Percentiles rank a stretch among this genome's conserved stretches.
Evolutionary conservation across 2,329 filamentous ascomycete species (phyloP).

Genomic region (Monosporascus ibericus): DNA sequence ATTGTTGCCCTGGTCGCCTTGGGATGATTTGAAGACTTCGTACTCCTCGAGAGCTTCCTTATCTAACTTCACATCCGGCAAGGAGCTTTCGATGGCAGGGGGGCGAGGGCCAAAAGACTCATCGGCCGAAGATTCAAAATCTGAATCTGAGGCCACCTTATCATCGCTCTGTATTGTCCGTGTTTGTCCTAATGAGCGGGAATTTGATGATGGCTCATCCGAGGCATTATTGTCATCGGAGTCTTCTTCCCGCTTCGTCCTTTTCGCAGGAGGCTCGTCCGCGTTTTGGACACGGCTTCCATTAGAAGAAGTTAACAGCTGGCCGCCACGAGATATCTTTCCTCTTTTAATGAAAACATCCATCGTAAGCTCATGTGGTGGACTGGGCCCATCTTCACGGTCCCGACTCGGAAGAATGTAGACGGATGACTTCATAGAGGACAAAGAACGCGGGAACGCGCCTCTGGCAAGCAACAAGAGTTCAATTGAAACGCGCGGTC

Average conservation of each 20-base stretch:
- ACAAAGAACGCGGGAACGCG: conserved; percentile 11
- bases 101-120: conserved; percentile 25
- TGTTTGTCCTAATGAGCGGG: conserved; percentile 10
- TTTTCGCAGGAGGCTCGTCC: conserved; percentile 29
- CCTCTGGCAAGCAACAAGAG: background rate
- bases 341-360: conserved; percentile 22
- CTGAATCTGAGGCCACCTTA: conserved; percentile 27
- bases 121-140: conserved; percentile 25
- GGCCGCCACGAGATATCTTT: conserved; percentile 7
- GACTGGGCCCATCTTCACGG: conserved; percentile 2
- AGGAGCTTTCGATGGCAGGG: conserved; percentile 65
- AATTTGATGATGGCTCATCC: conserved; percentile 16
- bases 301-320: conserved; percentile 2
- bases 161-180: conserved; percentile 7
- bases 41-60: conserved; percentile 74
- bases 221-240: conserved; percentile 26
- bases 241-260: conserved; percentile 23
- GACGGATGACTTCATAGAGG: conserved; percentile 13
- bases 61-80: conserved; percentile 62
- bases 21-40: conserved; percentile 59
- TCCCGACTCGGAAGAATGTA: background rate
- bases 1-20: conserved; percentile 39
- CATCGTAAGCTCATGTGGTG: conserved; percentile 14
- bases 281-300: conserved; percentile 1
- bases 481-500: conserved; percentile 2